phyloP scores from a whole-genome alignment of 805 yeast genomes.

The Zygosaccharomyces lentus region DNA sequence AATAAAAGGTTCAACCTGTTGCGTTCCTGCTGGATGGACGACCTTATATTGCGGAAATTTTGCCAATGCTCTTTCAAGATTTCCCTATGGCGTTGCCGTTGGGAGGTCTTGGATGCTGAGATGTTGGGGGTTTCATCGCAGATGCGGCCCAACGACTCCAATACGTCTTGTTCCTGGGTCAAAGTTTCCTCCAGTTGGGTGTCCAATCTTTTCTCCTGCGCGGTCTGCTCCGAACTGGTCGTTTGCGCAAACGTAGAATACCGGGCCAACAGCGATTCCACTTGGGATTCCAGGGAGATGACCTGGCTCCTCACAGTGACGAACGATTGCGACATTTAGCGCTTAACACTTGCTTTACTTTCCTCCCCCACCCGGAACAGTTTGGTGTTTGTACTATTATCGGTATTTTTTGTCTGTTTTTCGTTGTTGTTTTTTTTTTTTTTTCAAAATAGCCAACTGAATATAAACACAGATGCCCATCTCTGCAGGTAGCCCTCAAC shows the following conservation, averaged over 20 bases:
- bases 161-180: constrained; percentile 48
- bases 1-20: constrained; percentile 68
- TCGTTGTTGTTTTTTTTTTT: not conserved
- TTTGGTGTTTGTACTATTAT: not conserved
- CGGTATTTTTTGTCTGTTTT: not conserved
- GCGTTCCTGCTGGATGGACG: constrained; percentile 65
- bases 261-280: constrained; percentile 48
- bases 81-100: constrained; percentile 77
- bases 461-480: constrained; percentile 26
- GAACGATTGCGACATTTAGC: constrained; percentile 40
- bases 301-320: constrained; percentile 66
- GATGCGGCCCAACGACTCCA: constrained; percentile 49
- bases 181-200: constrained; percentile 49
- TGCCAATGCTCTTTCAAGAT: constrained; percentile 63
- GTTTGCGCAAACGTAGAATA: constrained; percentile 54
- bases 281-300: constrained; percentile 64
- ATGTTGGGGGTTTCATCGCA: constrained; percentile 54
- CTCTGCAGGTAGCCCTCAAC: constrained; percentile 19
- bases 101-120: constrained; percentile 73
- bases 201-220: constrained; percentile 45
- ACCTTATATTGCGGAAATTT: constrained; percentile 56
- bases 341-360: not conserved
- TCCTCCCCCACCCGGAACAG: not conserved
- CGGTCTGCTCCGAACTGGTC: constrained; percentile 44
- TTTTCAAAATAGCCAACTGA: constrained; percentile 15